Evolutionary conservation across 352 stramenopile species (phyloP).

Genomic region (Saprolegnia diclina): DNA sequence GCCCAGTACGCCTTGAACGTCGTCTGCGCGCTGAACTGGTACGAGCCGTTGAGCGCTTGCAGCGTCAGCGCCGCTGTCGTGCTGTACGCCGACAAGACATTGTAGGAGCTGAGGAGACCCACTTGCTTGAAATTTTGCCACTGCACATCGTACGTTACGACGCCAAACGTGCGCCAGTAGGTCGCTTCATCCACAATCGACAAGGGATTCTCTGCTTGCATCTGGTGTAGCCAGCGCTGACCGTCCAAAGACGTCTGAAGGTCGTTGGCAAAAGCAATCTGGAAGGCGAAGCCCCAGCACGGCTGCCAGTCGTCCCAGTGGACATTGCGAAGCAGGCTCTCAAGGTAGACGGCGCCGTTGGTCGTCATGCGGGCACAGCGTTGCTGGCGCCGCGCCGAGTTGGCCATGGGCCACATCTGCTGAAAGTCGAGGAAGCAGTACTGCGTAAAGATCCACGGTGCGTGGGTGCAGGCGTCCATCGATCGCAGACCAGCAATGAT

Average conservation of each 20-base stretch:
- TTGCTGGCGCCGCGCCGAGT: not conserved
- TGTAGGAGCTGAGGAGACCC: not conserved
- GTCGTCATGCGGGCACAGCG: not conserved
- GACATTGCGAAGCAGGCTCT: not conserved
- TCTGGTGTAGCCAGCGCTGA: not conserved
- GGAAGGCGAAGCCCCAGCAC: not conserved
- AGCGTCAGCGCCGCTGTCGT: not conserved
- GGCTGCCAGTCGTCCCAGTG: not conserved
- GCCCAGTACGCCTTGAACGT: not conserved
- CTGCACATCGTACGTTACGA: not conserved
- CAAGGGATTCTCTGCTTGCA: not conserved
- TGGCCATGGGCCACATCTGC: not conserved
- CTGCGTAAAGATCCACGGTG: constrained; percentile 1
- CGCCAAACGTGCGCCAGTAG: not conserved
- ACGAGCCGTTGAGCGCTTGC: not conserved
- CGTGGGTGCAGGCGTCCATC: not conserved
- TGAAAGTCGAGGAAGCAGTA: constrained; percentile 11
- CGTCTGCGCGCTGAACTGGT: not conserved
- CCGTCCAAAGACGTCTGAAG: not conserved
- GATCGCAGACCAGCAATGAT: not conserved
- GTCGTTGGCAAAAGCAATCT: not conserved
- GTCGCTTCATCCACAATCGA: not conserved
- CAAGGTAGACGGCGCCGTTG: constrained; percentile 1
- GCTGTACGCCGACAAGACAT: not conserved
- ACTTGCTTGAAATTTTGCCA: not conserved